These are phyloP conservation scores for Alternaria rosae DNA, from an alignment of 2,329 filamentous ascomycete species.

Conservation along the genomic window DNA sequence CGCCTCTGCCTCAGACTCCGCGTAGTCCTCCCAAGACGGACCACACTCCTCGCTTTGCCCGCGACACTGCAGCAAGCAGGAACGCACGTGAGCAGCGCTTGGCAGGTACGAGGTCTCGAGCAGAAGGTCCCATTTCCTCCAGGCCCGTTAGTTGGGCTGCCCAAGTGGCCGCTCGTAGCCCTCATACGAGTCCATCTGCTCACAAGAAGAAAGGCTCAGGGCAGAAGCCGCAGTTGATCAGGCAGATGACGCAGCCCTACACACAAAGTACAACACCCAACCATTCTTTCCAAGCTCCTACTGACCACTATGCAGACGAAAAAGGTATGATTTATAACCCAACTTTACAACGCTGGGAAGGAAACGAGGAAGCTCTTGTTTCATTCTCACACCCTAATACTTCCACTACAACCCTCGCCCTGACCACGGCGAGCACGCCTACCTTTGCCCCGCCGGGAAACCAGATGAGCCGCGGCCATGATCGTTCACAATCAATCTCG, in stretches of 20 bases:
- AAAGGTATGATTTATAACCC: conserved; percentile 98
- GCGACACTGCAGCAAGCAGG: conserved; percentile 71
- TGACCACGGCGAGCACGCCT: conserved; percentile 50
- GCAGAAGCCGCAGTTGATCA: conserved; percentile 87
- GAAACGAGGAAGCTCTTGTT: conserved; percentile 85
- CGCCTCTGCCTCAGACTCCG: conserved; percentile 61
- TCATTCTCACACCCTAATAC: conserved; percentile 68
- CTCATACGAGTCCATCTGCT: conserved; percentile 59
- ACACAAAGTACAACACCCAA: conserved; percentile 72
- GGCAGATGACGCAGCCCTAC: conserved; percentile 79
- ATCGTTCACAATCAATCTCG: conserved; percentile 49
- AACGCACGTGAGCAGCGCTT: conserved; percentile 70
- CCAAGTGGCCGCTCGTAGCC: conserved; percentile 60
- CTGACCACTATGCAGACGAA: conserved; percentile 64
- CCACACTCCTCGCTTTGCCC: conserved; percentile 68
- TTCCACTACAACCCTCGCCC: conserved; percentile 57
- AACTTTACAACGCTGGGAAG: conserved; percentile 87
- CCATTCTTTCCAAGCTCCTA: conserved; percentile 3
- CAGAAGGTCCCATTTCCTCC: conserved; percentile 59
- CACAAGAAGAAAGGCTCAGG: conserved; percentile 59
- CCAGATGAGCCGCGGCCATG: conserved; percentile 39
- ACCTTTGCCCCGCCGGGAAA: conserved; percentile 48
- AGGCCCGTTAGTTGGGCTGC: conserved; percentile 68
- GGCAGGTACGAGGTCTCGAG: conserved; percentile 53
- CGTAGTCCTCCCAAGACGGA: conserved; percentile 61